These are phyloP conservation scores for Saccharum spontaneum DNA, from an alignment of 176 grass and related monocot genomes.

Conservation along the genomic window DNA sequence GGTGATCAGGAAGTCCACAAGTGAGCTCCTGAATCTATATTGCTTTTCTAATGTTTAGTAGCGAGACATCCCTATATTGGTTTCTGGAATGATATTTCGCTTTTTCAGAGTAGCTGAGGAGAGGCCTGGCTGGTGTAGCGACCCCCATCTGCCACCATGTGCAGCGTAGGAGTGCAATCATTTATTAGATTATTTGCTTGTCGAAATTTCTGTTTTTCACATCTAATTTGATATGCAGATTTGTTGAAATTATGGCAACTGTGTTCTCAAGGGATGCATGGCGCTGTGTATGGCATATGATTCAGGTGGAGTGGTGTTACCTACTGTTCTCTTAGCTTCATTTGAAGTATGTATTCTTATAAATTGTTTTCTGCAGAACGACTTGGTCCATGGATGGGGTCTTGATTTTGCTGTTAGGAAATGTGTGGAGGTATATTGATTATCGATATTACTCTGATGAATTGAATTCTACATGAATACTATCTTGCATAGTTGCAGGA, in stretches of 20 bases:
- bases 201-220: constrained; percentile 14
- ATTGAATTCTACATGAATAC: background rate
- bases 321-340: background rate
- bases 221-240: constrained; percentile 47
- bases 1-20: constrained; percentile 84
- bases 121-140: constrained; percentile 83
- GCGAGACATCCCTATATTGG: background rate
- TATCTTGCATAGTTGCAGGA: background rate
- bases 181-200: constrained; percentile 19
- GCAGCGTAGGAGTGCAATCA: constrained; percentile 63
- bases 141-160: constrained; percentile 92
- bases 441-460: background rate
- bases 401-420: constrained; percentile 76
- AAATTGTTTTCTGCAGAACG: constrained; percentile 56
- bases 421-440: constrained; percentile 64
- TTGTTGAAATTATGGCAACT: constrained; percentile 89
- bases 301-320: constrained; percentile 53
- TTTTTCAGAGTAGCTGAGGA: constrained; percentile 76
- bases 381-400: constrained; percentile 92
- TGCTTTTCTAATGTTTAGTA: constrained; percentile 21
- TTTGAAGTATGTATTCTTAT: constrained; percentile 5
- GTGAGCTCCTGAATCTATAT: constrained; percentile 44
- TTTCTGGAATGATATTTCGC: constrained; percentile 24
- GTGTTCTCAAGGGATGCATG: constrained; percentile 88
- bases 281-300: constrained; percentile 96